A percentile compares a stretch with the other conserved stretches of the same genome.
phyloP scores from a whole-genome alignment of 495 filamentous ascomycete genomes.

The Podospora conica region DNA sequence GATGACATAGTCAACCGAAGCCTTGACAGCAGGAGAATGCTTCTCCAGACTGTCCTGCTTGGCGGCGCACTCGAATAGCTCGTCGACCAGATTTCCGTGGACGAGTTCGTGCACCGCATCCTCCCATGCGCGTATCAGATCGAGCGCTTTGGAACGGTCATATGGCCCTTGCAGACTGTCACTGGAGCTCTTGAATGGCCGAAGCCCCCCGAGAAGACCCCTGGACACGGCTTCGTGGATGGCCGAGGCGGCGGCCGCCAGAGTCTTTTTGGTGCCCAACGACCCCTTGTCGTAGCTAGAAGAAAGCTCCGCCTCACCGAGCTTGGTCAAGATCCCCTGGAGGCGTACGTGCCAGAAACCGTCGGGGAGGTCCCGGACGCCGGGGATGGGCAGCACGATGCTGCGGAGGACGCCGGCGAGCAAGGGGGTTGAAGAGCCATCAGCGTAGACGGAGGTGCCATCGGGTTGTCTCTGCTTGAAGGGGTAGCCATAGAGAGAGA shows the following conservation, averaged over 20 bases:
- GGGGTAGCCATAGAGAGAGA: slow-evolving; percentile 54
- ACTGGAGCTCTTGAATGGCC: slow-evolving; percentile 20
- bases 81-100: slow-evolving; percentile 53
- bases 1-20: slow-evolving; percentile 51
- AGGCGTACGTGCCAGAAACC: slow-evolving; percentile 53
- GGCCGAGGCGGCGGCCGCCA: slow-evolving; percentile 56
- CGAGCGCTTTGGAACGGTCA: slow-evolving; percentile 46
- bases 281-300: slow-evolving; percentile 66
- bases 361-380: slow-evolving; percentile 46
- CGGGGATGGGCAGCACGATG: slow-evolving; percentile 52
- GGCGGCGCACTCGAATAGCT: slow-evolving; percentile 49
- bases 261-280: slow-evolving; percentile 56
- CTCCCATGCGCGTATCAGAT: slow-evolving; percentile 50
- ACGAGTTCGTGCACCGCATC: slow-evolving; percentile 51
- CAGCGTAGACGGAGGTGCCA: slow-evolving; percentile 12
- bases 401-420: slow-evolving; percentile 53
- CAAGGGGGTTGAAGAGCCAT: slow-evolving; percentile 45
- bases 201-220: slow-evolving; percentile 48
- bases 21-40: slow-evolving; percentile 49
- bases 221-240: slow-evolving; percentile 55
- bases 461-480: slow-evolving; percentile 32
- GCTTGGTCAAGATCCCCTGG: slow-evolving; percentile 41
- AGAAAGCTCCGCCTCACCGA: slow-evolving; percentile 54
- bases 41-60: slow-evolving; percentile 50
- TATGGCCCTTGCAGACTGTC: slow-evolving; percentile 39